Evolutionary conservation across 2,329 filamentous ascomycete species (phyloP), one percentile per base, ranked within the genome.

Genomic region (Chaetomiaceae sp.): DNA sequence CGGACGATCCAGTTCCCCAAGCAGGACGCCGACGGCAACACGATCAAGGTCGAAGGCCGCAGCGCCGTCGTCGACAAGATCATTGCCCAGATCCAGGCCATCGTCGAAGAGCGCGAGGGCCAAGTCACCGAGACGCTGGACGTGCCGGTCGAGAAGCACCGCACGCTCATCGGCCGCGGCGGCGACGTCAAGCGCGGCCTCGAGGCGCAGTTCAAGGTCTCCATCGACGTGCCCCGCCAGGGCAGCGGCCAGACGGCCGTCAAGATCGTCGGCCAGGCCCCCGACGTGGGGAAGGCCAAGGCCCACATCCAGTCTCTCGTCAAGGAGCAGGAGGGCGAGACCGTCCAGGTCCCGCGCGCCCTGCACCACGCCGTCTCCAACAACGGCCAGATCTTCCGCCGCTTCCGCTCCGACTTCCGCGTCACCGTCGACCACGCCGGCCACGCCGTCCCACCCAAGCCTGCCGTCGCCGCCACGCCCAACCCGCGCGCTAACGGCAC

Each of bases 1-100:
- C 86, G 91, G 53, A 88, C 91, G 59, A 88, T 98, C 50, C 89
- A 91, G 65, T 97, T 98, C 74, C 93, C 93, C 47, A 89, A 90
- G 64, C 83, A 87, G 55, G 90, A 95, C 48, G 79, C 84, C 42
- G 83, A 86, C 50, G 88, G 86, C 36, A 88, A 85, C 61, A 78
- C 77, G 20, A 95, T 98, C 67, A 90, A 85, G 63, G 74, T 98
- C 6, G 90, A 96, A 68, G 93, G 93, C 24, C 84, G 85, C 38
- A 82, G 80, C 52, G 81, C 82, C 32, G 74, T 98, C 19, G 91
- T 97, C 2, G 85, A 95, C 58, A 94, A 88, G 69, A 94, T 98
- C 57, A 75, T 91, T 59, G 76, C 83, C 43, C 78, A 86, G 20
- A 94, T 98, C 57, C 71, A 93, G 61, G 76, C 81, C 38, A 86